Percentiles rank a stretch among this genome's conserved stretches.
Evolutionary conservation across 306 rosid species (phyloP).

Genomic region (Vigna angularis): DNA sequence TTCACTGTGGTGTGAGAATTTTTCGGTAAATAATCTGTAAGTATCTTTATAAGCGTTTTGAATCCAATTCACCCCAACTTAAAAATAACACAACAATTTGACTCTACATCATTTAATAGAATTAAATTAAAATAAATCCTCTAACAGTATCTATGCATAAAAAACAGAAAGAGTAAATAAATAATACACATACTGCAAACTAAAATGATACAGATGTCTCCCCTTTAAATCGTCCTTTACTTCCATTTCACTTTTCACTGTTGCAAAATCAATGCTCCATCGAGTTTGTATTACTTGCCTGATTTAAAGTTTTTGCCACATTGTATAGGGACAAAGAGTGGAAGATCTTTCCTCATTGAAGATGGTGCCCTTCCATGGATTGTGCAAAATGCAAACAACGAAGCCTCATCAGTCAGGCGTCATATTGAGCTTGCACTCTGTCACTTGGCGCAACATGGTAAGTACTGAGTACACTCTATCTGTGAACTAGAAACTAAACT

Average conservation of each 20-base stretch:
- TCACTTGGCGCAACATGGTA: constrained; percentile 98
- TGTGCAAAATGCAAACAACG: constrained; percentile 92
- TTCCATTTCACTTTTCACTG: constrained; percentile 29
- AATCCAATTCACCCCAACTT: no score
- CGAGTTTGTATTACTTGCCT: neutral
- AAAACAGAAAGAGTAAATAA: neutral
- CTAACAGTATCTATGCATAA: neutral
- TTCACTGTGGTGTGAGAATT: no score
- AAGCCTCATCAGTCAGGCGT: constrained; percentile 88
- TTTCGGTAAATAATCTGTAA: no score
- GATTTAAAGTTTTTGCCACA: constrained; percentile 35
- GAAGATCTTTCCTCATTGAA: constrained; percentile 88
- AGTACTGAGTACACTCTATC: constrained; percentile 18
- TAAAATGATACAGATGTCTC: constrained; percentile 17
- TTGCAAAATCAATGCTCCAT: constrained; percentile 7
- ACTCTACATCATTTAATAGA: neutral
- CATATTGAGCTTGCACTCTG: constrained; percentile 97
- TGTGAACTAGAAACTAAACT: constrained; percentile 30
- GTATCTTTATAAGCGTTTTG: no score
- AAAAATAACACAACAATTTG: no score
- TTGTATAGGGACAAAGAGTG: constrained; percentile 75
- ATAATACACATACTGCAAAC: neutral
- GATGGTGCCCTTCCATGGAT: constrained; percentile 99
- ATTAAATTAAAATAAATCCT: neutral
- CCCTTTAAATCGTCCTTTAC: constrained; percentile 34